Evolutionary conservation across 2,329 filamentous ascomycete species (phyloP), one percentile per base, ranked within the genome.

Genomic region (Aureobasidium melanogenum): DNA sequence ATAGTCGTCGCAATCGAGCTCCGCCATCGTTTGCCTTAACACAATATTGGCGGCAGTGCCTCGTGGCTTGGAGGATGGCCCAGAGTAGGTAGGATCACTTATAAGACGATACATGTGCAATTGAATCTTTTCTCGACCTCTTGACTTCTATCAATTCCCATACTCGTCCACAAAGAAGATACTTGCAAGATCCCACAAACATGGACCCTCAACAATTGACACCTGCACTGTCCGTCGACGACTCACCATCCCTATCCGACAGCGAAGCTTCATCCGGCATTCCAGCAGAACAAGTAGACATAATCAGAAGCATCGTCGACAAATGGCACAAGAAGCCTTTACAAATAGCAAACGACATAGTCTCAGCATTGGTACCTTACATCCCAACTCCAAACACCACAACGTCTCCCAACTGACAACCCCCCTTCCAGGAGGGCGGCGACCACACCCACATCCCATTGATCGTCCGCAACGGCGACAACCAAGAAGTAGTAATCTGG

Each of bases 391-490:
- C 28, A 30, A 5, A 44, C 39, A 26, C 26, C 50, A n/a, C 10
- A 22, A 22, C n/a, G 1, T 2, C n/a, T 9, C 9, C 22, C 9
- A 6, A 4, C 52, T 56, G 28, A 56, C 39, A 24, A 36, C 6
- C 14, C 14, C 22, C 14, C 14, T n/a, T 58, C 22, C 50, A 63
- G 43, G 60, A 51, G 24, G 55, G 62, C 14, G 63, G 65, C 10
- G 63, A 66, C 38, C 61, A 60, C 41, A 63, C 64, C n/a, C 62
- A 65, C 43, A 63, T 66, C n/a, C 64, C 65, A 5, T 24, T 67
- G 8, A 65, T 63, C 38, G 63, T 62, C 1, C 62, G 52, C n/a
- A 55, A 63, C 43, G 60, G 55, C 17, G 59, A 66, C 34, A 60
- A 60, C 8, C 55, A 56, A 28, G 22, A 60, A 36, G 66, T 64